These are phyloP conservation scores for Spathaspora sp. DNA, from an alignment of 805 yeast genomes.

Conservation along the genomic window DNA sequence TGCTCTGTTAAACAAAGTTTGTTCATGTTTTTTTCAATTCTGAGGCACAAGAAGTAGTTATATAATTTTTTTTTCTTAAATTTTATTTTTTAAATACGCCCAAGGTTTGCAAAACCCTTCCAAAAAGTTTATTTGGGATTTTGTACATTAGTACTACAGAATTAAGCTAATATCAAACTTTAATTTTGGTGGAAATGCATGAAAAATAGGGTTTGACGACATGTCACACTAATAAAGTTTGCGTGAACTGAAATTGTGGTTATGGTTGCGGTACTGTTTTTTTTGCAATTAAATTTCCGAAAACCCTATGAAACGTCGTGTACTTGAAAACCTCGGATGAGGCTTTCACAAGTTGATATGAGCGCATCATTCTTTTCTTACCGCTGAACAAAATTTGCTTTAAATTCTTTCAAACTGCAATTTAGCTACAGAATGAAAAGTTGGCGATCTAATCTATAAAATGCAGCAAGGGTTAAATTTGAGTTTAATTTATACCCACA, in stretches of 20 bases:
- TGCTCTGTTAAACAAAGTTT: neutral
- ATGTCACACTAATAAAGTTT: neutral
- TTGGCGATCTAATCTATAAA: neutral
- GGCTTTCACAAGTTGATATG: too few species aligned
- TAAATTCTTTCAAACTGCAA: too few species aligned
- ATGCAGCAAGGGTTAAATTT: neutral
- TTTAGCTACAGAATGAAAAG: neutral
- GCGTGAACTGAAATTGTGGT: neutral
- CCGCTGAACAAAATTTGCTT: too few species aligned
- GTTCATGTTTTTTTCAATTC: neutral
- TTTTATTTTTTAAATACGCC: neutral
- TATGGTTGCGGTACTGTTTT: neutral
- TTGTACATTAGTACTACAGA: neutral
- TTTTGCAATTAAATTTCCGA: neutral
- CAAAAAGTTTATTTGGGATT: neutral
- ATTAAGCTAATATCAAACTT: neutral
- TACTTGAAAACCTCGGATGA: too few species aligned
- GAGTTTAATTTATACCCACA: too few species aligned
- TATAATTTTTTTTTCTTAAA: neutral
- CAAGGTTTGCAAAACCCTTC: neutral
- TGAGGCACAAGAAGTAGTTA: neutral
- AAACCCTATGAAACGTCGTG: neutral
- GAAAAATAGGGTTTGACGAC: neutral
- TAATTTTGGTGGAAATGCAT: neutral
- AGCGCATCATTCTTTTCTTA: too few species aligned